Base-by-base conservation (phyloP, 768 basidiomycete genomes). In the Trametopsis cervina region DNA sequence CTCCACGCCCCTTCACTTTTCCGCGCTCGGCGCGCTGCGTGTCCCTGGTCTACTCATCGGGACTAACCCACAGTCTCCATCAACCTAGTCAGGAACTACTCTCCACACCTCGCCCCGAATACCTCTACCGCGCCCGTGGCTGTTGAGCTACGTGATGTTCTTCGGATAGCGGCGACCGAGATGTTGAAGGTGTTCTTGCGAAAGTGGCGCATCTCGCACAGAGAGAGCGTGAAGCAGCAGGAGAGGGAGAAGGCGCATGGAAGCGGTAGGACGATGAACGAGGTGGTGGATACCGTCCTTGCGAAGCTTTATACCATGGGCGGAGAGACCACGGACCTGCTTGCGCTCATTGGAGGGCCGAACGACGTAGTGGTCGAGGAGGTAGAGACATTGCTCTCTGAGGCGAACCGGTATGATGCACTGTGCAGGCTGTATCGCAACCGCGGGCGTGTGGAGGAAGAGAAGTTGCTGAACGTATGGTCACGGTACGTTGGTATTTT, bases 41-140 rank as follows among this genome's bases (percentile, higher is more conserved):
- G 54, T 42, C 50, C 37, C 71, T 64, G 68, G 69, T 66, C 70
- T 57, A 42, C 25, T 12, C 53, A 63, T 73, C 76, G 73, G 77
- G 77, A 81, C 84, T 87, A 79, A 85, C 71, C 68, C 15, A 60
- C 71, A 93, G 92, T 93, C 77, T 77, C 77, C 66, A 77, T 73
- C 59, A 89, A 91, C 76, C 71, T 94, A 87, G 88, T 90, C 74
- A 77, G 79, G 73, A 92, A 93, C 61, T 93, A 94, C 64, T 88
- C 87, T 38, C 91, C 92, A 13, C 85, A 93, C 67, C 76, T 95
- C 56, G 65, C 78, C 21, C 86, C 81, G 17, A 73, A 80, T 57
- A 81, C 84, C 2, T 76, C 74, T 22, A 69, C 74, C 18, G 83
- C 89, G 4, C 81, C 84, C 12, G 75, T 85, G 2, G 81, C 89